Evolutionary conservation across 2,329 filamentous ascomycete genomes (phyloP).

Genomic region (Pseudocercospora vitis): DNA sequence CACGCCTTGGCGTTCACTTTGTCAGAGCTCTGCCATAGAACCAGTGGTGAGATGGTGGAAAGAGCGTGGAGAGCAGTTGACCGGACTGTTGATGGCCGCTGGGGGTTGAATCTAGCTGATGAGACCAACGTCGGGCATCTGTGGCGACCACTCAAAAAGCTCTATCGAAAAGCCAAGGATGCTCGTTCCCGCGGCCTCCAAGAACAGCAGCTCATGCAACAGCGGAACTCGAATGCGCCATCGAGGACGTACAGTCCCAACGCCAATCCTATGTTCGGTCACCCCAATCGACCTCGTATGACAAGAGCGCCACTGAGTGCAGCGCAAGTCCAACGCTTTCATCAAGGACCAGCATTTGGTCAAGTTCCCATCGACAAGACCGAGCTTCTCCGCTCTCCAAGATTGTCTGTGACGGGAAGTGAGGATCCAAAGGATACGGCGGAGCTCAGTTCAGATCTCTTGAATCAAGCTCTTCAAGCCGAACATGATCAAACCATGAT

Average conservation of each 20-base stretch:
- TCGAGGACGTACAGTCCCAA: constrained; percentile 37
- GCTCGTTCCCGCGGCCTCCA: constrained; percentile 54
- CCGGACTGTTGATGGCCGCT: constrained; percentile 45
- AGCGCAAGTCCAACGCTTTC: constrained; percentile 38
- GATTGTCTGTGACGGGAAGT: constrained; percentile 20
- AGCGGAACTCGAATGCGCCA: constrained; percentile 21
- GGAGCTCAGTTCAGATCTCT: constrained; percentile 12
- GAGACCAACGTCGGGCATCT: constrained; percentile 52
- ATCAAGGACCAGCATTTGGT: constrained; percentile 35
- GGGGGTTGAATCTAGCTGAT: constrained; percentile 38
- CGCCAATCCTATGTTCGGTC: constrained; percentile 38
- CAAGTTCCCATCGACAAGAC: constrained; percentile 37
- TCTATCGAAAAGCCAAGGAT: constrained; percentile 59
- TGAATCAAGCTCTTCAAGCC: constrained; percentile 10
- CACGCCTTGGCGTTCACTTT: constrained; percentile 63
- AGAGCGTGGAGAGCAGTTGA: constrained; percentile 62
- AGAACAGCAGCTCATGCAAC: constrained; percentile 36
- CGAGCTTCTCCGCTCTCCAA: constrained; percentile 35
- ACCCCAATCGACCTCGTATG: constrained; percentile 31
- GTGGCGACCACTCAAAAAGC: constrained; percentile 62
- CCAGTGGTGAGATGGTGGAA: constrained; percentile 58
- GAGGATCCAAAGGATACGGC: constrained; percentile 24
- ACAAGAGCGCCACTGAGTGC: constrained; percentile 37
- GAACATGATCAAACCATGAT: constrained; percentile 12
- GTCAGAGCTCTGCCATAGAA: constrained; percentile 59